Percentiles rank a stretch among this genome's conserved stretches.
Evolutionary conservation across 768 basidiomycete genomes (phyloP).

Genomic region (Trametes villosa): DNA sequence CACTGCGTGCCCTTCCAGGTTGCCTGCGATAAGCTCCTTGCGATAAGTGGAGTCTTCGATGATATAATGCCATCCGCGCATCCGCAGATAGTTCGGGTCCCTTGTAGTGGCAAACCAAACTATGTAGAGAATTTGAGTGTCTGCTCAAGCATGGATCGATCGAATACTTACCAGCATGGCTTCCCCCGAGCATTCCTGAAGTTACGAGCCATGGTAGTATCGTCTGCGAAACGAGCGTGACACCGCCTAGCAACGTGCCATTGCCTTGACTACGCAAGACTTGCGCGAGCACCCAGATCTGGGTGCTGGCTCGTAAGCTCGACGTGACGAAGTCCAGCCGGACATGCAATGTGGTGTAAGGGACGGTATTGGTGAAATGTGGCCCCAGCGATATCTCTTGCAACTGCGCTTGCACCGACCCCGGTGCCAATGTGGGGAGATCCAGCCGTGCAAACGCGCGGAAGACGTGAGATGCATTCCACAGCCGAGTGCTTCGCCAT

Average conservation of each 20-base stretch:
- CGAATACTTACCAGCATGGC: conserved; percentile 33
- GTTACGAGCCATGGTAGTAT: conserved; percentile 20
- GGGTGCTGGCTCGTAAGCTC: conserved; percentile 55
- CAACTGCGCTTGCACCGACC: conserved; percentile 66
- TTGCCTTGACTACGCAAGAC: conserved; percentile 68
- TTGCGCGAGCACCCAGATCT: conserved; percentile 60
- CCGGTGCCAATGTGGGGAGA: conserved; percentile 74
- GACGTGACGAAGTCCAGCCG: conserved; percentile 48
- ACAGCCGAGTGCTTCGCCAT: conserved; percentile 61
- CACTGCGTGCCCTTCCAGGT: conserved; percentile 57
- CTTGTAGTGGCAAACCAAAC: conserved; percentile 78
- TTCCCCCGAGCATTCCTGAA: conserved; percentile 3
- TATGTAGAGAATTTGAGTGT: neutral
- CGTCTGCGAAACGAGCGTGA: conserved; percentile 59
- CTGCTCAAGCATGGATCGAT: neutral
- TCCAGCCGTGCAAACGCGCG: conserved; percentile 71
- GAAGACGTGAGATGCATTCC: conserved; percentile 68
- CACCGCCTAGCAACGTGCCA: conserved; percentile 57
- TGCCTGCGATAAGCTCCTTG: conserved; percentile 75
- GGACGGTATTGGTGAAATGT: conserved; percentile 52
- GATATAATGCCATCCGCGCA: conserved; percentile 65
- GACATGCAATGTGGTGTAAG: conserved; percentile 43
- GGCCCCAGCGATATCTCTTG: conserved; percentile 54
- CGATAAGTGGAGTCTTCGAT: conserved; percentile 59
- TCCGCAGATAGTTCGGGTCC: conserved; percentile 62